Percentiles rank a stretch among this genome's conserved stretches.
phyloP scores from a whole-genome alignment of 208 protist species.

The Wallacemonas sp. region DNA sequence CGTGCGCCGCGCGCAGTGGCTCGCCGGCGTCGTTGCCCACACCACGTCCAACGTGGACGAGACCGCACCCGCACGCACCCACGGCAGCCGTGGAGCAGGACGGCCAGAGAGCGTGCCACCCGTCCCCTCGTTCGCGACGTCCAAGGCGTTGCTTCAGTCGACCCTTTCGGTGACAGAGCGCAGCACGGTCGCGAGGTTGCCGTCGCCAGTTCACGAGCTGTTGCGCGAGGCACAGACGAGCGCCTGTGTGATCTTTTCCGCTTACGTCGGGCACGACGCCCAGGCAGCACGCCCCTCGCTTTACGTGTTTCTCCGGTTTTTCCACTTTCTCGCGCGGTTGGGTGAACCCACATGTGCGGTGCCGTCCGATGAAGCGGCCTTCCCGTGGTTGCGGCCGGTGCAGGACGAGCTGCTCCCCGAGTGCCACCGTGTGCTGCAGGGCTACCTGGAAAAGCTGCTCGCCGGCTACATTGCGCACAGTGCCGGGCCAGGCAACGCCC shows the following conservation, averaged over 20 bases:
- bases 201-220: neutral
- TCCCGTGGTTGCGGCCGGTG: constrained; percentile 18
- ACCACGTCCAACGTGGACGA: neutral
- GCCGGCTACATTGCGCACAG: constrained; percentile 41
- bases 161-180: neutral
- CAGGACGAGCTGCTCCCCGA: constrained; percentile 26
- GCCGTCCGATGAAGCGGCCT: neutral
- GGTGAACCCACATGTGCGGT: constrained; percentile 6
- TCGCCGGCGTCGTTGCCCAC: neutral
- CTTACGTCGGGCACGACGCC: neutral
- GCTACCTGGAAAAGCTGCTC: constrained; percentile 17
- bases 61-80: neutral
- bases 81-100: neutral
- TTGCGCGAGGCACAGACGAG: neutral
- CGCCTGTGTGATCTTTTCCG: neutral
- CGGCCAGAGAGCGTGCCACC: neutral
- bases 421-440: constrained; percentile 23
- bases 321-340: constrained; percentile 18
- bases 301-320: constrained; percentile 25
- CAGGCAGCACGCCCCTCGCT: neutral
- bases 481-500: constrained; percentile 20
- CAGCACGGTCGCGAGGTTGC: neutral
- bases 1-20: neutral
- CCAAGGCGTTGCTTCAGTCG: neutral
- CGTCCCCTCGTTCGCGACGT: neutral